These are phyloP conservation scores for Globisporangium alternatum DNA, from an alignment of 352 stramenopile species.

Conservation along the genomic window DNA sequence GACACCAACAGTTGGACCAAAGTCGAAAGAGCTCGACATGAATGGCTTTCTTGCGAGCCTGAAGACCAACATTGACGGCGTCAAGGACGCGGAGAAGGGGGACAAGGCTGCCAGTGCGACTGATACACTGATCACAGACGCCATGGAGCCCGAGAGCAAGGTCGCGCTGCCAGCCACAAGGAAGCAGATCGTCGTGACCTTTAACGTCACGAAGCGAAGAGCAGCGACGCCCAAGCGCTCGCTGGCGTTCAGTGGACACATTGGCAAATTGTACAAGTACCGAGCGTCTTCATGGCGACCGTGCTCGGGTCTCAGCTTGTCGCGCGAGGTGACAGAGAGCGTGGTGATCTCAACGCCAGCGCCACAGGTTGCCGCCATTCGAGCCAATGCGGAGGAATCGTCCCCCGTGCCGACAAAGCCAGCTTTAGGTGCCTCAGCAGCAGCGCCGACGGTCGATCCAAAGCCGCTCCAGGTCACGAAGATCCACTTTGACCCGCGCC, in stretches of 20 bases:
- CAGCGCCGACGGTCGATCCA: not conserved
- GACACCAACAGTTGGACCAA: constrained; percentile 5
- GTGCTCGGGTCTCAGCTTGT: constrained; percentile 31
- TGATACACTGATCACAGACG: constrained; percentile 11
- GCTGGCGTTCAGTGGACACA: constrained; percentile 32
- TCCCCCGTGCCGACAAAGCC: constrained; percentile 12
- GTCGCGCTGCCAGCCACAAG: not conserved
- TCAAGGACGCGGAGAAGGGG: constrained; percentile 10
- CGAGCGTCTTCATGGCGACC: constrained; percentile 18
- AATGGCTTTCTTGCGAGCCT: constrained; percentile 66
- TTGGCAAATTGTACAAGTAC: constrained; percentile 40
- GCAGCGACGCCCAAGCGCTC: constrained; percentile 19
- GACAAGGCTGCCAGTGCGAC: not conserved
- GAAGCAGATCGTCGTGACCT: constrained; percentile 35
- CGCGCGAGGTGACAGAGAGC: constrained; percentile 1
- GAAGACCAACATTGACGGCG: constrained; percentile 33
- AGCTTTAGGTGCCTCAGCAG: not conserved
- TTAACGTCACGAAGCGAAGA: constrained; percentile 27
- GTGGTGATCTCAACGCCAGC: not conserved
- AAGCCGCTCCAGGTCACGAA: constrained; percentile 17
- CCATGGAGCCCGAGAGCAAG: constrained; percentile 13
- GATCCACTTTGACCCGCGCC: constrained; percentile 54
- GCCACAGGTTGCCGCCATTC: not conserved
- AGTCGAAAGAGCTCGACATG: constrained; percentile 54
- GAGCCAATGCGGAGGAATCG: not conserved